Evolutionary conservation across 1,139 yeast genomes (phyloP).

Genomic region (Entelexis paramagnoliae): DNA sequence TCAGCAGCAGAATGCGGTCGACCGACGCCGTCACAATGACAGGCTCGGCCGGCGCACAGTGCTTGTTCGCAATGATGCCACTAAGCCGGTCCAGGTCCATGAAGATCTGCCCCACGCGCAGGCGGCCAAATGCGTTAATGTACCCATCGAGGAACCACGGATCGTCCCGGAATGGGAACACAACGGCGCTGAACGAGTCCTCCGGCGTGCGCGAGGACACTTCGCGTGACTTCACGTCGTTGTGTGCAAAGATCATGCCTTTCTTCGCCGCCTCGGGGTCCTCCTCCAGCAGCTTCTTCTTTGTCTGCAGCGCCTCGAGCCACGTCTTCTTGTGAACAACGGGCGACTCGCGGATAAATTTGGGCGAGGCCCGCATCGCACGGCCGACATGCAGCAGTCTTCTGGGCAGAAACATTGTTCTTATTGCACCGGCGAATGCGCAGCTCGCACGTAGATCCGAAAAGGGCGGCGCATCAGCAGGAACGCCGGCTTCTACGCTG

Average conservation of each 20-base stretch:
- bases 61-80: conserved; percentile 76
- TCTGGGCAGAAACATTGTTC: neutral
- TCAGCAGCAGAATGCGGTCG: conserved; percentile 80
- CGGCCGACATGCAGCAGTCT: conserved; percentile 7
- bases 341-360: conserved; percentile 21
- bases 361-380: neutral
- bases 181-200: conserved; percentile 65
- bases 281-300: conserved; percentile 13
- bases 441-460: neutral
- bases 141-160: conserved; percentile 75
- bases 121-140: conserved; percentile 76
- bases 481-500: no score
- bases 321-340: conserved; percentile 23
- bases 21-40: conserved; percentile 90
- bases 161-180: conserved; percentile 76
- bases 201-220: conserved; percentile 62
- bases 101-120: conserved; percentile 83
- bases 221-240: conserved; percentile 42
- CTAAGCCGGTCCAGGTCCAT: conserved; percentile 81
- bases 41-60: conserved; percentile 76
- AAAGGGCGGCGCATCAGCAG: no score
- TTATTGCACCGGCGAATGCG: neutral
- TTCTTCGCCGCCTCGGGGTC: conserved; percentile 8
- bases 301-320: conserved; percentile 21
- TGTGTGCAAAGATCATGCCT: conserved; percentile 43